Percentiles rank a stretch among this genome's conserved stretches.
These are phyloP conservation scores for Globisporangium viniferum DNA, from an alignment of 352 stramenopile genomes.

Conservation along the genomic window DNA sequence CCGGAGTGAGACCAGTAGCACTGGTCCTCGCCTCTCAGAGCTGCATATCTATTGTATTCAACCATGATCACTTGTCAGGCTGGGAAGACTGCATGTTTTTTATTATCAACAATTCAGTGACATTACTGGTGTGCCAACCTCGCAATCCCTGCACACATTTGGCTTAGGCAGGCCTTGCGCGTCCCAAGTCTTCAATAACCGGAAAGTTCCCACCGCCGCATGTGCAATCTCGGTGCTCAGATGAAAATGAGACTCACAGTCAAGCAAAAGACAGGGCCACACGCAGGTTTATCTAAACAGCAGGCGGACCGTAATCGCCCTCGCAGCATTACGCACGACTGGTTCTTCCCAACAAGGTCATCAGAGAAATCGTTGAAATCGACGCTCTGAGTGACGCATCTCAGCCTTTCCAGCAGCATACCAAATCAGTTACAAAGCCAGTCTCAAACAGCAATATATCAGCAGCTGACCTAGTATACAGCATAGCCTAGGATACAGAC, in stretches of 20 bases:
- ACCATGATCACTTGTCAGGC: no score
- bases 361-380: background rate
- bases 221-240: background rate
- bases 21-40: no score
- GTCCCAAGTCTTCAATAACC: background rate
- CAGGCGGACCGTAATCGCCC: background rate
- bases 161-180: background rate
- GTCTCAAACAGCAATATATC: background rate
- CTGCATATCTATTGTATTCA: no score
- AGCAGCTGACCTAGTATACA: background rate
- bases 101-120: no score
- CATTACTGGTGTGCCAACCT: background rate
- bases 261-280: background rate
- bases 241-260: no score
- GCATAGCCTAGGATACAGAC: background rate
- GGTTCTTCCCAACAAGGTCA: conserved; percentile 3
- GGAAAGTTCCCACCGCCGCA: background rate
- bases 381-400: background rate
- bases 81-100: no score
- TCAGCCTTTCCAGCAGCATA: background rate
- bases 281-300: background rate
- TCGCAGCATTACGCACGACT: background rate
- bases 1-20: no score
- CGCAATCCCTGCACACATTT: background rate
- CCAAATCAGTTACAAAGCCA: background rate